Conservation (phyloP, 768 basidiomycete species). For the Pulveroboletus sp. region DNA sequence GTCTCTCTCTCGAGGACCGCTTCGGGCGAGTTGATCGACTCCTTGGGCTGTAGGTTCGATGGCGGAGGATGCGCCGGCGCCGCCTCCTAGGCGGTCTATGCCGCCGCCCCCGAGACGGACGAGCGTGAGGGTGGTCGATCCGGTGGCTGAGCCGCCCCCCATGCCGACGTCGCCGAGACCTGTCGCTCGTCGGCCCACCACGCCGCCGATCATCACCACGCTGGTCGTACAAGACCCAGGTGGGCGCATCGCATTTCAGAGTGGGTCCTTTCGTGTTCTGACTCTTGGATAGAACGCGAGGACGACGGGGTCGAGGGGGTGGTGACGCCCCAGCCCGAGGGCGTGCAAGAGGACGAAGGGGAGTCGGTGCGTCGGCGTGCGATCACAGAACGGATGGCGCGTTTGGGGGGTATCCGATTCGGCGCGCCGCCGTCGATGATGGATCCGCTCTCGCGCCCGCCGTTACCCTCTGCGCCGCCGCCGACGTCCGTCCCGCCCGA, state of each 20-base stretch:
- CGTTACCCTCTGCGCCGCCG: slow-evolving; percentile 36
- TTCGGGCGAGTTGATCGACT: too few relatives aligned
- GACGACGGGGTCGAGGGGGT: slow-evolving; percentile 13
- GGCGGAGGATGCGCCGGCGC: slow-evolving; percentile 9
- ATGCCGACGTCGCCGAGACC: slow-evolving; percentile 17
- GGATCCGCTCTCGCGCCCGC: slow-evolving; percentile 35
- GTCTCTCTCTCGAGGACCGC: background rate
- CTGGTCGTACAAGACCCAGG: slow-evolving; percentile 9
- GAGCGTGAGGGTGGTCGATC: slow-evolving; percentile 15
- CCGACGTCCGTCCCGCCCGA: slow-evolving; percentile 32
- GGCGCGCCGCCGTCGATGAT: slow-evolving; percentile 59
- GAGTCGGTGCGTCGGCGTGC: slow-evolving; percentile 55
- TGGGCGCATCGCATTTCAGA: slow-evolving; percentile 7
- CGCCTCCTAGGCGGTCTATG: slow-evolving; percentile 17
- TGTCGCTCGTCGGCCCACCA: slow-evolving; percentile 8
- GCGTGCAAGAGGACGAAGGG: slow-evolving; percentile 37
- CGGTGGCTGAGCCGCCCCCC: slow-evolving; percentile 18
- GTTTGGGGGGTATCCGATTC: slow-evolving; percentile 80
- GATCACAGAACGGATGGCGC: slow-evolving; percentile 94
- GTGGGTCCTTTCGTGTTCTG: background rate
- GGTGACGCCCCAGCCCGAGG: slow-evolving; percentile 10
- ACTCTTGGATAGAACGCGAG: background rate
- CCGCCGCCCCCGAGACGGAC: slow-evolving; percentile 24
- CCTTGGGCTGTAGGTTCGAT: slow-evolving; percentile 15
- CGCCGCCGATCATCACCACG: slow-evolving; percentile 26